Evolutionary conservation across 768 basidiomycete species (phyloP).

Genomic region (Ephemerocybe angulata): DNA sequence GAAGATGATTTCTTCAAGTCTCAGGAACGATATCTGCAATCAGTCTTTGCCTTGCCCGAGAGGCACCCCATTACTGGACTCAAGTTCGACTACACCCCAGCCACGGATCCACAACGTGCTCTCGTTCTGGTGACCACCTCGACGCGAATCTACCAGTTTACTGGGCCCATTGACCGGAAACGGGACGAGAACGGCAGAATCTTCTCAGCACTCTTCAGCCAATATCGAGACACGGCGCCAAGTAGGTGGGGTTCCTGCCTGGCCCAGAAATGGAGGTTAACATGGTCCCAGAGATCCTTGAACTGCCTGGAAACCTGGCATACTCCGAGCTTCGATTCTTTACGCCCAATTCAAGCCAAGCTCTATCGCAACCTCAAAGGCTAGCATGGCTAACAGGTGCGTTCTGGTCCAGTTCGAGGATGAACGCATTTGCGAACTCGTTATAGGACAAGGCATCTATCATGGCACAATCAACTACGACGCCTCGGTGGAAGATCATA

Average conservation of each 20-base stretch:
- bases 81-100: constrained; percentile 73
- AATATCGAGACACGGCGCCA: constrained; percentile 72
- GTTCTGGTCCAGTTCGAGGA: constrained; percentile 12
- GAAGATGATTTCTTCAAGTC: constrained; percentile 92
- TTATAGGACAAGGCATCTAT: constrained; percentile 80
- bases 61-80: constrained; percentile 81
- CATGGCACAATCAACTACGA: constrained; percentile 76
- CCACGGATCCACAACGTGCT: constrained; percentile 54
- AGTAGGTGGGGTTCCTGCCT: constrained; percentile 44
- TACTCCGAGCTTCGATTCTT: constrained; percentile 81
- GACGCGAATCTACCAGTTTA: constrained; percentile 87
- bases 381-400: constrained; percentile 92
- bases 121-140: constrained; percentile 82
- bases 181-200: constrained; percentile 73
- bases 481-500: constrained; percentile 63
- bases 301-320: constrained; percentile 76
- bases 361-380: constrained; percentile 61
- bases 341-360: constrained; percentile 66
- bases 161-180: constrained; percentile 61
- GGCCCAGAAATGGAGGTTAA: constrained; percentile 12
- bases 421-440: constrained; percentile 1
- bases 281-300: constrained; percentile 69
- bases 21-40: constrained; percentile 72
- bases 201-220: constrained; percentile 69
- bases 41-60: constrained; percentile 76